phyloP scores from a whole-genome alignment of 176 grass and related monocot genomes.

The Oryza glaberrima region DNA sequence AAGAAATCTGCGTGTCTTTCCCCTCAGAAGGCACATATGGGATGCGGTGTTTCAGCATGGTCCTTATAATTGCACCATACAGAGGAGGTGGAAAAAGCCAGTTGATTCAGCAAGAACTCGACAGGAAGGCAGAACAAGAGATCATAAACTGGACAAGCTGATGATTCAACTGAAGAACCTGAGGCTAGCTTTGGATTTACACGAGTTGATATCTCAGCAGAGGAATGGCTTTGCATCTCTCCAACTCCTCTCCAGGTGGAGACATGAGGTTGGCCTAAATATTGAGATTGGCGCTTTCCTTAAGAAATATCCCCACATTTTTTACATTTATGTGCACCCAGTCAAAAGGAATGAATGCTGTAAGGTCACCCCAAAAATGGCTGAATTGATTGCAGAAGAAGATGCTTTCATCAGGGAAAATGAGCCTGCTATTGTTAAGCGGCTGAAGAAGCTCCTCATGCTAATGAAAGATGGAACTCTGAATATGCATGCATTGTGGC shows the following conservation, averaged over 20 bases:
- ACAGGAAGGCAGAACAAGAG: constrained; percentile 62
- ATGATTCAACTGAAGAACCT: constrained; percentile 64
- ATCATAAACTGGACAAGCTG: constrained; percentile 65
- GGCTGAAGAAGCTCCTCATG: constrained; percentile 68
- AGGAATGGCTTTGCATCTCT: constrained; percentile 65
- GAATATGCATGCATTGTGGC: constrained; percentile 60
- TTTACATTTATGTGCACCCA: constrained; percentile 58
- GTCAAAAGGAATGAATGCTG: constrained; percentile 61
- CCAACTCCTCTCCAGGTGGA: constrained; percentile 63
- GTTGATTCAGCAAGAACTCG: constrained; percentile 61
- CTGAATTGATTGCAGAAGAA: constrained; percentile 57
- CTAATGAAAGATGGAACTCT: constrained; percentile 39
- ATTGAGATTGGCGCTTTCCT: constrained; percentile 55
- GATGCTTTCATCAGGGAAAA: constrained; percentile 34
- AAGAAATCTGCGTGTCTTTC: neutral
- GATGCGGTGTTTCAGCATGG: neutral
- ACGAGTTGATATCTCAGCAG: constrained; percentile 53
- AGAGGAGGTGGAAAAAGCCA: constrained; percentile 65
- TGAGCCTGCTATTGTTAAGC: constrained; percentile 13
- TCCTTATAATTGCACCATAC: constrained; percentile 33
- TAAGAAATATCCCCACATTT: constrained; percentile 64
- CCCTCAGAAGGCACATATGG: neutral
- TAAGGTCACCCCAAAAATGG: constrained; percentile 49
- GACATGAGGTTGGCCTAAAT: constrained; percentile 56
- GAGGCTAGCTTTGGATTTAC: constrained; percentile 50